Percentiles rank a stretch among this genome's conserved stretches.
Conservation (phyloP, 2,329 filamentous ascomycete genomes). For the Simplicillium aogashimaense region DNA sequence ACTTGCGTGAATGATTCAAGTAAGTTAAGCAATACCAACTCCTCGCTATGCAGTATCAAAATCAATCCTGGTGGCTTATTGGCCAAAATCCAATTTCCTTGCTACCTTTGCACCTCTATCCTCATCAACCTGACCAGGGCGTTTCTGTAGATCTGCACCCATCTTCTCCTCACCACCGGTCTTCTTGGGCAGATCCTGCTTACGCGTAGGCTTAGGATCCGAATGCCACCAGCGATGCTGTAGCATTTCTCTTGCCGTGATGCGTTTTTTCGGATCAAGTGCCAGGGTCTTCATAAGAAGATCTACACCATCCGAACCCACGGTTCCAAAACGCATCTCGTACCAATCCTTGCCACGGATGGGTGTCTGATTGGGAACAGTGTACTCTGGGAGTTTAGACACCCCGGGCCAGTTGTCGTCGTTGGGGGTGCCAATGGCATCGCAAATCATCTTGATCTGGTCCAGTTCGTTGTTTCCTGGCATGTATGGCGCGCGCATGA, state of each 20-base stretch:
- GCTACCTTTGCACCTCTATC: conserved; percentile 66
- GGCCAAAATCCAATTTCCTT: conserved; percentile 69
- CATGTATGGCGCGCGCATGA: conserved; percentile 74
- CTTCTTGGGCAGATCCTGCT: conserved; percentile 73
- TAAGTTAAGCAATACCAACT: neutral
- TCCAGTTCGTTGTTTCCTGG: conserved; percentile 77
- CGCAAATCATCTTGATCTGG: conserved; percentile 75
- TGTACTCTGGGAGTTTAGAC: conserved; percentile 67
- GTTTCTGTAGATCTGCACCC: conserved; percentile 71
- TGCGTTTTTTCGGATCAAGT: conserved; percentile 78
- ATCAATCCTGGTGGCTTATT: too few species aligned
- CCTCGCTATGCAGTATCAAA: conserved; percentile 1
- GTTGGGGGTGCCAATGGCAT: conserved; percentile 78
- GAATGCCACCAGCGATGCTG: conserved; percentile 78
- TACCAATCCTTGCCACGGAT: conserved; percentile 63
- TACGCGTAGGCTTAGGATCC: conserved; percentile 73
- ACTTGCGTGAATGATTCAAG: too few species aligned
- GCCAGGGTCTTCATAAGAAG: conserved; percentile 76
- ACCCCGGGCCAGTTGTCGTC: conserved; percentile 97
- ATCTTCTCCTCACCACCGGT: conserved; percentile 63
- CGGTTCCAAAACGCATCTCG: conserved; percentile 65
- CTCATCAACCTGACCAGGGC: conserved; percentile 57
- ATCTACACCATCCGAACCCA: conserved; percentile 77
- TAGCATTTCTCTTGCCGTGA: conserved; percentile 68
- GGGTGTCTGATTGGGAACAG: conserved; percentile 54